Evolutionary conservation across 2,329 filamentous ascomycete species (phyloP).

Genomic region (Cytospora leucostoma): DNA sequence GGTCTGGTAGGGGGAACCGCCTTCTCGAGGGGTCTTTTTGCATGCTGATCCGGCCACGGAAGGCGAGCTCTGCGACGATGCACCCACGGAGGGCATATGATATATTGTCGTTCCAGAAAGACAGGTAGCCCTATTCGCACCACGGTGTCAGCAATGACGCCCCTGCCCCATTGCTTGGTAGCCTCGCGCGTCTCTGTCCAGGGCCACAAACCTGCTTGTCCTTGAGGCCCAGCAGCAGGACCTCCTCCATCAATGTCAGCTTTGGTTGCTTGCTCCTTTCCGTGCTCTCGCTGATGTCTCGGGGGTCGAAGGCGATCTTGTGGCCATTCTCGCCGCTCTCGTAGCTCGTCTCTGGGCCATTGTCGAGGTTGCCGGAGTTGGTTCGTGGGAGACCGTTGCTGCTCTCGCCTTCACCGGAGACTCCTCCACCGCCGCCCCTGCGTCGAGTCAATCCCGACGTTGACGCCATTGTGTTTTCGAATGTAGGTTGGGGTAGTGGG

Average conservation of each 20-base stretch:
- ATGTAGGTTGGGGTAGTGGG: not conserved
- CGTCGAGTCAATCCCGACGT: constrained; percentile 62
- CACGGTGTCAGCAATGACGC: constrained; percentile 6
- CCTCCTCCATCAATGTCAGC: constrained; percentile 97
- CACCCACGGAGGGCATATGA: constrained; percentile 96
- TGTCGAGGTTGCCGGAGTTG: constrained; percentile 58
- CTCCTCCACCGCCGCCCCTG: constrained; percentile 66
- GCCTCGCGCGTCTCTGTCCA: not conserved
- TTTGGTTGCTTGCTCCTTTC: constrained; percentile 98
- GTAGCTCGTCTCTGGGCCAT: constrained; percentile 76
- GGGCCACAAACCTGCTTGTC: constrained; percentile 83
- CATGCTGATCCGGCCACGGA: constrained; percentile 96
- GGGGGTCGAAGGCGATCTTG: constrained; percentile 96
- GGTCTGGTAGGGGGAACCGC: constrained; percentile 88
- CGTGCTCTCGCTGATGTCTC: constrained; percentile 95
- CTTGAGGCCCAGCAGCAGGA: constrained; percentile 91
- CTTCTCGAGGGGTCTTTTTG: constrained; percentile 91
- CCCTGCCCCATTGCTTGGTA: not conserved
- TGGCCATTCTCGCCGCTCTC: constrained; percentile 92
- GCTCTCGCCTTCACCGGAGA: constrained; percentile 54
- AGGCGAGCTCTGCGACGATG: constrained; percentile 96
- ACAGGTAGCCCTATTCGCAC: constrained; percentile 79
- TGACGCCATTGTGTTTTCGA: constrained; percentile 32
- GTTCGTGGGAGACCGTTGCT: constrained; percentile 53
- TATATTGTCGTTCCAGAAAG: constrained; percentile 99